Percentiles rank a stretch among this genome's conserved stretches.
These are phyloP conservation scores for Trichoderma atroviride DNA, from an alignment of 2,329 filamentous ascomycete genomes.

Conservation along the genomic window DNA sequence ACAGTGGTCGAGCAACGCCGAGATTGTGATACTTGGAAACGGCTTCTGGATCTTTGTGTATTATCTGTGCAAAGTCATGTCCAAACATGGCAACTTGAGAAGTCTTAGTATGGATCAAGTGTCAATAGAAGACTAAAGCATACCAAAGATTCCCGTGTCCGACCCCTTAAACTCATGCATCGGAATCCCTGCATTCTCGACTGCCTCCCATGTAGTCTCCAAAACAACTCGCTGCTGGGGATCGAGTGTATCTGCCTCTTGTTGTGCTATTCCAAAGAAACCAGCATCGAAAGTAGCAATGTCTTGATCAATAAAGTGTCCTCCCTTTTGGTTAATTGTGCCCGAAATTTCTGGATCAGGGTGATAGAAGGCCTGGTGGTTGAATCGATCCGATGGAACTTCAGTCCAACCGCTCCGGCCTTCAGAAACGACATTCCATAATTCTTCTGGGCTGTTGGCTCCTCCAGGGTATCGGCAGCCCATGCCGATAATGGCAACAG, in stretches of 20 bases:
- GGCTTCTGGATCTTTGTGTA: slow-evolving; percentile 29
- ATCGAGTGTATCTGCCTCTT: slow-evolving; percentile 28
- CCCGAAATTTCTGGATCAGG: slow-evolving; percentile 43
- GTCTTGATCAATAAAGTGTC: slow-evolving; percentile 39
- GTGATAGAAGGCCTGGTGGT: slow-evolving; percentile 48
- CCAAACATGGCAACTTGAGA: slow-evolving; percentile 27
- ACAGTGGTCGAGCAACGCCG: slow-evolving; percentile 43
- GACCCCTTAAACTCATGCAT: slow-evolving; percentile 31
- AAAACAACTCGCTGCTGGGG: slow-evolving; percentile 35
- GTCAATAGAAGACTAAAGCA: slow-evolving; percentile 36
- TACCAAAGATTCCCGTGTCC: slow-evolving; percentile 46
- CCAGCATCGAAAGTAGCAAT: slow-evolving; percentile 46
- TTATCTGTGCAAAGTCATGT: slow-evolving; percentile 4
- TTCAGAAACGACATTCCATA: slow-evolving; percentile 46
- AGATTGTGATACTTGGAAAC: slow-evolving; percentile 46
- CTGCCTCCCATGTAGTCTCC: slow-evolving; percentile 46
- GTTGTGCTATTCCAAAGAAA: slow-evolving; percentile 33
- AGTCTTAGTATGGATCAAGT: slow-evolving; percentile 35
- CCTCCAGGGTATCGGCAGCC: slow-evolving; percentile 47
- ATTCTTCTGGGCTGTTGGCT: slow-evolving; percentile 38
- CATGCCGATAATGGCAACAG: slow-evolving; percentile 43
- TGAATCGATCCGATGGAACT: slow-evolving; percentile 44
- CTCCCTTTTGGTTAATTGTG: slow-evolving; percentile 2
- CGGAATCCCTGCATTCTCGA: slow-evolving; percentile 42
- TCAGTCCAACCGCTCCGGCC: slow-evolving; percentile 43